A percentile compares a stretch with the other conserved stretches of the same genome.
These are phyloP conservation scores for Asterophora lycoperdoides DNA, from an alignment of 768 basidiomycete species.

Conservation along the genomic window DNA sequence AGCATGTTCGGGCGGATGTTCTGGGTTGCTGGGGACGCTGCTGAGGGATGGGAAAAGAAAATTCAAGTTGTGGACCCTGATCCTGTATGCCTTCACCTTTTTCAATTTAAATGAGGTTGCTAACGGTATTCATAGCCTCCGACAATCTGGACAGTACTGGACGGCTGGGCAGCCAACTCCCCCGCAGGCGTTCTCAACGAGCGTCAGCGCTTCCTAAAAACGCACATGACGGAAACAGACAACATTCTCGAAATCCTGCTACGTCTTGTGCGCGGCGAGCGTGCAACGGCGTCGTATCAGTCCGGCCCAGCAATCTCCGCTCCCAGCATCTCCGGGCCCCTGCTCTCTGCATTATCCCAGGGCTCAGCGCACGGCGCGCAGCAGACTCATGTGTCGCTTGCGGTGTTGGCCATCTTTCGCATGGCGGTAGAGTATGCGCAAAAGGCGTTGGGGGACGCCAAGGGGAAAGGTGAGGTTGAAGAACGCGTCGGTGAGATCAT, in stretches of 20 bases:
- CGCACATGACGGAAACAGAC: constrained; percentile 80
- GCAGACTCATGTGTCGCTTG: constrained; percentile 92
- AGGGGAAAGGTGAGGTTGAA: constrained; percentile 70
- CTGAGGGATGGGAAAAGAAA: constrained; percentile 94
- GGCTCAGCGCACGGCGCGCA: constrained; percentile 79
- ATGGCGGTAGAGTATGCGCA: constrained; percentile 79
- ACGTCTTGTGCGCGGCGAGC: constrained; percentile 86
- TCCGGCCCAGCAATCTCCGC: constrained; percentile 57
- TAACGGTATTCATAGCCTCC: constrained; percentile 57
- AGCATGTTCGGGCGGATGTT: constrained; percentile 87
- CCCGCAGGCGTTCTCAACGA: constrained; percentile 69
- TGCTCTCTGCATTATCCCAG: constrained; percentile 65
- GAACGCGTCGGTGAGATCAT: constrained; percentile 85
- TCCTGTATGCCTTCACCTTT: constrained; percentile 55
- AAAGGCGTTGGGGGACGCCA: constrained; percentile 54
- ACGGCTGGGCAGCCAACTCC: constrained; percentile 86
- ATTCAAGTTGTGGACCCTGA: constrained; percentile 92
- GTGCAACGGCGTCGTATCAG: constrained; percentile 68
- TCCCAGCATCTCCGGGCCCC: constrained; percentile 61
- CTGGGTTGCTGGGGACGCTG: constrained; percentile 77
- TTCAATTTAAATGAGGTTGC: background rate
- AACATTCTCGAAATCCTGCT: constrained; percentile 92
- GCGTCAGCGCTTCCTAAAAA: constrained; percentile 84
- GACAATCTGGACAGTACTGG: constrained; percentile 86
- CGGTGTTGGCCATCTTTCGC: constrained; percentile 87